Conservation (phyloP, 129 eudicot genomes). For the Cynara cardunculus region DNA sequence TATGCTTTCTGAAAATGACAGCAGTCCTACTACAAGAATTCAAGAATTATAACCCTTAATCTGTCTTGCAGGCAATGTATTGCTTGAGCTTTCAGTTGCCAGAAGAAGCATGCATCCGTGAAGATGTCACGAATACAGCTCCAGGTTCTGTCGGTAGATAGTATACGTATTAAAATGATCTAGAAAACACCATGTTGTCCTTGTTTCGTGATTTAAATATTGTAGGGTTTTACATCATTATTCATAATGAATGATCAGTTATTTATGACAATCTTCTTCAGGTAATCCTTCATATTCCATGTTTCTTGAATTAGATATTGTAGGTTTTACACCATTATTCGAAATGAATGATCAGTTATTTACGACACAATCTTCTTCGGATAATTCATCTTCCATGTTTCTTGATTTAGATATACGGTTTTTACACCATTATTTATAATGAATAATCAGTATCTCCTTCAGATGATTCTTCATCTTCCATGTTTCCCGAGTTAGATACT, state of each 20-base stretch:
- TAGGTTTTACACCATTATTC: neutral
- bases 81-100: slow-evolving; percentile 93
- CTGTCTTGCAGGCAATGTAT: slow-evolving; percentile 77
- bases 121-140: slow-evolving; percentile 13
- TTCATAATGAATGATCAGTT: neutral
- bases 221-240: neutral
- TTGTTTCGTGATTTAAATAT: slow-evolving; percentile 12
- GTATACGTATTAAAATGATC: neutral
- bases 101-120: slow-evolving; percentile 65
- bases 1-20: neutral
- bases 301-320: slow-evolving; percentile 20
- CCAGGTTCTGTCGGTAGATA: slow-evolving; percentile 2
- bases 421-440: neutral
- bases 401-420: slow-evolving; percentile 2
- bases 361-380: neutral
- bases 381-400: slow-evolving; percentile 3
- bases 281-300: neutral
- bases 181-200: slow-evolving; percentile 2
- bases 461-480: neutral
- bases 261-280: too few species aligned
- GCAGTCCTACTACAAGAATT: neutral
- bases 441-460: too few species aligned
- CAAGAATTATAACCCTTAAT: neutral
- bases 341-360: neutral
- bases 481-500: neutral